These are phyloP conservation scores for Cairneyella variabilis DNA, from an alignment of 495 filamentous ascomycete species.

Conservation along the genomic window DNA sequence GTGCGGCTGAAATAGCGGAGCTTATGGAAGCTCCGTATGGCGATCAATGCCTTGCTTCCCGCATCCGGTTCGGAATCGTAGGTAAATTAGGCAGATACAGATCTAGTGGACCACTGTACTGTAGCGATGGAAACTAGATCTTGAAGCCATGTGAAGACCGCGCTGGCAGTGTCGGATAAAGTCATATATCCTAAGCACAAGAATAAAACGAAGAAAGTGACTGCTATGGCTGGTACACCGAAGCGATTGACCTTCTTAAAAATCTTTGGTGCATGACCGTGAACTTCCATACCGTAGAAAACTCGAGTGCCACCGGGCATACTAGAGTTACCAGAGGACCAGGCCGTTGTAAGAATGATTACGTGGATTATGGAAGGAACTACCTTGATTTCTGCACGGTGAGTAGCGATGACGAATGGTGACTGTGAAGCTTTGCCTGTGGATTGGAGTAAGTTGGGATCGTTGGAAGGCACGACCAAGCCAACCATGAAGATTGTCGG, in stretches of 20 bases:
- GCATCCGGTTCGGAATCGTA: slow-evolving; percentile 40
- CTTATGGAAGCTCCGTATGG: slow-evolving; percentile 30
- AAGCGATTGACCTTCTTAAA: slow-evolving; percentile 52
- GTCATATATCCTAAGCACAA: slow-evolving; percentile 54
- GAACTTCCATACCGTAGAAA: slow-evolving; percentile 57
- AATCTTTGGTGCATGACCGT: slow-evolving; percentile 51
- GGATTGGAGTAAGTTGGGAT: slow-evolving; percentile 48
- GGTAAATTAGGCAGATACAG: slow-evolving; percentile 42
- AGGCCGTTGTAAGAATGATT: slow-evolving; percentile 65
- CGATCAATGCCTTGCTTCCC: slow-evolving; percentile 35
- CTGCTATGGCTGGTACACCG: slow-evolving; percentile 57
- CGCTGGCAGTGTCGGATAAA: slow-evolving; percentile 48
- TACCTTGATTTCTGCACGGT: slow-evolving; percentile 55
- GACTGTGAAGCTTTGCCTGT: slow-evolving; percentile 49
- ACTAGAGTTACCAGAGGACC: slow-evolving; percentile 60
- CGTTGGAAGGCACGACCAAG: slow-evolving; percentile 53
- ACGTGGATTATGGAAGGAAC: slow-evolving; percentile 61
- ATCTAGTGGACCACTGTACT: slow-evolving; percentile 52
- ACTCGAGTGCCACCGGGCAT: slow-evolving; percentile 57
- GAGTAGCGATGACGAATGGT: slow-evolving; percentile 69
- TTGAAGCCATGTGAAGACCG: slow-evolving; percentile 58
- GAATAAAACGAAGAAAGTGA: slow-evolving; percentile 44
- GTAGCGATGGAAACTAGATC: slow-evolving; percentile 50
- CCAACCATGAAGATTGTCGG: slow-evolving; percentile 10
- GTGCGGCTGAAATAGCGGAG: slow-evolving; percentile 37